Percentiles rank a stretch among this genome's conserved stretches.
Conservation (phyloP, 2,329 filamentous ascomycete genomes). For the Penicillium sp. region DNA sequence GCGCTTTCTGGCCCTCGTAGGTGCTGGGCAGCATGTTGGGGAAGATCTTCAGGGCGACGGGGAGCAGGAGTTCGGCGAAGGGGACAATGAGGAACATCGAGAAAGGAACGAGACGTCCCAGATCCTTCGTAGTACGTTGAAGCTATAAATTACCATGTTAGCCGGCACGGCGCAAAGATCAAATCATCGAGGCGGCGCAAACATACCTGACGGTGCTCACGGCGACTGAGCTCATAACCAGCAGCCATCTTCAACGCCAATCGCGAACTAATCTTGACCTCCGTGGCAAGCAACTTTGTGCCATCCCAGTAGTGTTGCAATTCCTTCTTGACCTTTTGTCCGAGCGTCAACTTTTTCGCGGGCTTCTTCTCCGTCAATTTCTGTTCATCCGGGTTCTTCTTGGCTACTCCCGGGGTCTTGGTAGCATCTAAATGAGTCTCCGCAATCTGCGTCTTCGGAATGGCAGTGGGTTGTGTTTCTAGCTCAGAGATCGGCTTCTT, state of each 20-base stretch:
- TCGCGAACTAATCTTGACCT: slow-evolving; percentile 87
- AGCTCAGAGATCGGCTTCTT: slow-evolving; percentile 71
- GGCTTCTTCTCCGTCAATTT: slow-evolving; percentile 64
- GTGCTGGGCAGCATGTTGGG: slow-evolving; percentile 96
- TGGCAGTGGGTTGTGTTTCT: slow-evolving; percentile 23
- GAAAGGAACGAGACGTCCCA: slow-evolving; percentile 89
- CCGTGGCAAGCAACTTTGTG: slow-evolving; percentile 86
- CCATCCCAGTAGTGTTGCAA: slow-evolving; percentile 95
- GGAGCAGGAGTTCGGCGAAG: slow-evolving; percentile 88
- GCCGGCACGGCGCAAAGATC: neutral
- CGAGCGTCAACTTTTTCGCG: slow-evolving; percentile 80
- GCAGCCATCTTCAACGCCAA: slow-evolving; percentile 96
- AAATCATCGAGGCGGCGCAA: neutral
- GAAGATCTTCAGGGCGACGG: slow-evolving; percentile 88
- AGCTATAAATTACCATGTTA: slow-evolving; percentile 48
- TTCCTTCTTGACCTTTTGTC: slow-evolving; percentile 94
- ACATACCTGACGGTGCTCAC: slow-evolving; percentile 78
- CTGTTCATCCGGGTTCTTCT: slow-evolving; percentile 51
- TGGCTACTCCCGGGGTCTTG: slow-evolving; percentile 55
- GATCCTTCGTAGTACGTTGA: slow-evolving; percentile 86
- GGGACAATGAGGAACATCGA: slow-evolving; percentile 96
- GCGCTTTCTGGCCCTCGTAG: slow-evolving; percentile 86
- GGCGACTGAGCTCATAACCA: slow-evolving; percentile 90
- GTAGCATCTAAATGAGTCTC: slow-evolving; percentile 38
- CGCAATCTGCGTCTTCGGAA: slow-evolving; percentile 7